Base-by-base conservation (phyloP, 805 yeast genomes). In the Schwanniomyces pseudopolymorphus region DNA sequence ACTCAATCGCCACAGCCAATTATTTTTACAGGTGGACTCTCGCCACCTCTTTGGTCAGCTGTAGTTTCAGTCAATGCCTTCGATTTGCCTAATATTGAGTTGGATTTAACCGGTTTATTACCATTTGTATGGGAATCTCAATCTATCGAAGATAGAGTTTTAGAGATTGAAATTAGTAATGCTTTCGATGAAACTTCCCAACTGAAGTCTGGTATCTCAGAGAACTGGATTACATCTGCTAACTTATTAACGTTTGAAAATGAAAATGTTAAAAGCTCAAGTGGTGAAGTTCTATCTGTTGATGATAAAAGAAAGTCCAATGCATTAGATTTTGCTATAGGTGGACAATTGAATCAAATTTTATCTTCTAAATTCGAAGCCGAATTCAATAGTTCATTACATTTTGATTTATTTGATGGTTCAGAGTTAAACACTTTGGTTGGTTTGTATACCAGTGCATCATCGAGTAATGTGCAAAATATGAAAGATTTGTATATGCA, bases 31-130 rank as follows among this genome's bases (percentile, higher is more conserved):
- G 96, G 96, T 5, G 96, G 96, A 2, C 67, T 83, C 27, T 79
- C 90, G 1, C 96, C 96, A 1, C 74, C 84, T 3, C 67, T 89
- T 40, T 89, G 96, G 96, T 74, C 78, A 42, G 89, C 95, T 3
- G 80, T 87, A 50, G 96, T 89, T 5, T 83, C 88, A 2, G 74
- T 78, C 16, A 77, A 81, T 48, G 84, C 96, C 0, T 87, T 83
- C 65, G 95, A 89, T 60, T 69, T 89, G 25, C 82, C 81, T 14
- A 76, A 85, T n/a, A 71, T 85, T 52, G 84, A 82, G 46, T 60
- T 89, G 39, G 96, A 89, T 52, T 56, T 89, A 40, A 79, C 92
- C 9, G 81, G 87, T 0, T 73, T 83, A 50, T 65, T 89, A 48
- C 94, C 96, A 2, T 60, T 68, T n/a, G 61, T 89, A 25, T 86